phyloP scores from a whole-genome alignment of 352 stramenopile species.

The Phytophthora nicotianae region DNA sequence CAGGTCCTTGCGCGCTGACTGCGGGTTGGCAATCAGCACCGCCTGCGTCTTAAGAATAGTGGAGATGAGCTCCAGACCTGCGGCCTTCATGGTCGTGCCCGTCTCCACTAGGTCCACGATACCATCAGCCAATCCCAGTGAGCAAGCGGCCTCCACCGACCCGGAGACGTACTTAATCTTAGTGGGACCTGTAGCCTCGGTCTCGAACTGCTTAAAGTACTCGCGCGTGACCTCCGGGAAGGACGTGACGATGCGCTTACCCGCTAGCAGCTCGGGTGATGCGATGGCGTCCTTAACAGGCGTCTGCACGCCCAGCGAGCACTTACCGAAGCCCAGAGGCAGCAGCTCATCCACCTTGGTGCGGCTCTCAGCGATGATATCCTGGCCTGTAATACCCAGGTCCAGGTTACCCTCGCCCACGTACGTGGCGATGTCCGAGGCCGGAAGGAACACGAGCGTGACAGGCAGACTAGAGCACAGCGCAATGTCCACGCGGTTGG shows the following conservation, averaged over 20 bases:
- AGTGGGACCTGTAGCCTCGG: constrained; percentile 50
- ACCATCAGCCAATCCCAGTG: constrained; percentile 96
- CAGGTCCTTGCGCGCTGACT: constrained; percentile 70
- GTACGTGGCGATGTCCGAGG: constrained; percentile 97
- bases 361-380: constrained; percentile 93
- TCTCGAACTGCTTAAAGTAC: constrained; percentile 95
- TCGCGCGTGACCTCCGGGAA: constrained; percentile 94
- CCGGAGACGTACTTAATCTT: constrained; percentile 97
- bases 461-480: constrained; percentile 94
- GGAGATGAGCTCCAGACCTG: constrained; percentile 94
- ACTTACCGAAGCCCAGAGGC: constrained; percentile 96
- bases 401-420: constrained; percentile 98
- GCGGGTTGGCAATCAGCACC: constrained; percentile 91
- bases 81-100: constrained; percentile 98
- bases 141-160: constrained; percentile 97
- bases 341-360: constrained; percentile 93
- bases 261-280: constrained; percentile 84
- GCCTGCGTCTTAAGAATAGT: constrained; percentile 94
- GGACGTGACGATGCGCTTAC: constrained; percentile 98
- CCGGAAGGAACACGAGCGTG: constrained; percentile 97
- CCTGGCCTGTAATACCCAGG: constrained; percentile 97
- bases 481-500: constrained; percentile 92
- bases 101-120: constrained; percentile 99
- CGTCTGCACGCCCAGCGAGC: constrained; percentile 94
- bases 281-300: constrained; percentile 90